Conservation (phyloP, 768 basidiomycete genomes). For the Cantharellus anzutake region DNA sequence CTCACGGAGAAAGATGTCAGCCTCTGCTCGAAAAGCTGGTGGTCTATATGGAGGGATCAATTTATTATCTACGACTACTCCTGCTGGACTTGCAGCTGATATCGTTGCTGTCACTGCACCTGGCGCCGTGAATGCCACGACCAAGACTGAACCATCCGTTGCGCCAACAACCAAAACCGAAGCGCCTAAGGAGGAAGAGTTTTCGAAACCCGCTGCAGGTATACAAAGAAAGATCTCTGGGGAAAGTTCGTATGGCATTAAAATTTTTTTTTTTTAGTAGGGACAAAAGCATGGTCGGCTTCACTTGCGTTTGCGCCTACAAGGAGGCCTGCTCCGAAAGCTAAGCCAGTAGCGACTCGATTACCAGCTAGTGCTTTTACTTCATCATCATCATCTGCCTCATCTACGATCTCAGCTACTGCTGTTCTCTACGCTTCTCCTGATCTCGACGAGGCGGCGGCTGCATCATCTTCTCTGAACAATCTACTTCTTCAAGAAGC, state of each 20-base stretch:
- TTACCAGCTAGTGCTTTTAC: slow-evolving; percentile 47
- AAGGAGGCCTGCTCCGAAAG: slow-evolving; percentile 38
- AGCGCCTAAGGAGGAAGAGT: neutral
- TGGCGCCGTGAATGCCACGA: neutral
- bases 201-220: neutral
- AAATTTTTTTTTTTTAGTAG: neutral
- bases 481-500: slow-evolving; percentile 6
- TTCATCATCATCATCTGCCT: slow-evolving; percentile 10
- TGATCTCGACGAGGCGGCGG: slow-evolving; percentile 23
- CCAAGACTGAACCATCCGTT: neutral
- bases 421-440: slow-evolving; percentile 60
- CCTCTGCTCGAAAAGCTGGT: neutral
- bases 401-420: slow-evolving; percentile 26
- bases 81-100: neutral
- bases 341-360: slow-evolving; percentile 32
- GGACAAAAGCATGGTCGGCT: slow-evolving; percentile 61
- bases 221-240: neutral
- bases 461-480: slow-evolving; percentile 5
- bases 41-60: neutral
- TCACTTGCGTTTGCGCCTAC: slow-evolving; percentile 78
- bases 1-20: neutral
- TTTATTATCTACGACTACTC: slow-evolving; percentile 4
- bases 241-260: neutral
- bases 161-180: neutral
- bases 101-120: neutral